Base-by-base conservation (phyloP, 176 grass and related monocot genomes). In the Melocanna baccifera region DNA sequence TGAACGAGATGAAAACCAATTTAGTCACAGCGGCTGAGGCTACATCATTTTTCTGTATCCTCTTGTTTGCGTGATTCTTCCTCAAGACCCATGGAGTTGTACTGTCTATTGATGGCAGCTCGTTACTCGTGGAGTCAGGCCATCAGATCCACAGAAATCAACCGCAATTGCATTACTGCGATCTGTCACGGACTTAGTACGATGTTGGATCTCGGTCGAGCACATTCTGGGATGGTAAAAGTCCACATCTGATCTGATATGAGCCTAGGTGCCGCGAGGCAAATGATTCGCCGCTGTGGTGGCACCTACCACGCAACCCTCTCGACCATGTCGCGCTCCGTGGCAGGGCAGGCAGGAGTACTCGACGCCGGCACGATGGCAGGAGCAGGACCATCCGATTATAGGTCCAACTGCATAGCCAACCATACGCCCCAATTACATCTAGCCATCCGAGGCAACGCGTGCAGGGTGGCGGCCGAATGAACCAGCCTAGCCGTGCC, bases 171-270 rank as follows among this genome's bases (percentile, higher is more conserved):
- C 55, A 25, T 8, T 75, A 23, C 58, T 20, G 42, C 36, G 9
- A 18, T 56, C 72, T 67, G 71, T 45, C 61, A 67, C 13, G n/a
- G 2, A 57, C 23, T 67, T 67, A 39, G 56, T 67, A 56, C 34
- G n/a, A 82, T 61, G 62, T 47, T 67, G 78, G 36, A 87, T 87
- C 85, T 75, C 13, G 69, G 29, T 23, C 67, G 34, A 65, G 57
- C 84, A 20, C 40, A 7, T 39, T 41, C 47, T 2, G 22, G 13
- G 9, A 69, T 69, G 48, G 53, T 34, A n/a, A 55, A 80, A 55
- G 26, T n/a, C 22, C 6, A 2, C 30, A 12, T 40, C 64, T 69
- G 48, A 18, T 56, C 45, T 52, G 52, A 22, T 1, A 55, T 8
- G 41, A 47, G 23, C 22, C 41, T 26, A 8, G 12, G 40, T 18